Evolutionary conservation across 2,329 filamentous ascomycete genomes (phyloP).

Genomic region (Hypomyces perniciosus): DNA sequence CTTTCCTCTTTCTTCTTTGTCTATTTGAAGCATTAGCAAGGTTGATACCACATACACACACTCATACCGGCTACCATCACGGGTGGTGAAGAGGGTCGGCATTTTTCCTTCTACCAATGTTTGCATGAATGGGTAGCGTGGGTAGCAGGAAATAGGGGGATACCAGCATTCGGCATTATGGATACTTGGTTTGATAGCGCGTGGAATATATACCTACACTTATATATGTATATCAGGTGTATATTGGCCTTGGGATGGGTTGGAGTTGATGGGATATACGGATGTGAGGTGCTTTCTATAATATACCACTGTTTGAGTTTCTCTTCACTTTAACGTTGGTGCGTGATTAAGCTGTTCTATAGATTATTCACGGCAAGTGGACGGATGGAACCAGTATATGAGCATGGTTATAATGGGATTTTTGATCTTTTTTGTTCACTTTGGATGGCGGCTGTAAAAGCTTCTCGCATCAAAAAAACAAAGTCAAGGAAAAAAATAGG

Average conservation of each 20-base stretch:
- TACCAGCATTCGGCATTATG: background rate
- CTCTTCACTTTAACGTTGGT: background rate
- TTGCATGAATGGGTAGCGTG: background rate
- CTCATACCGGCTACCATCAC: background rate
- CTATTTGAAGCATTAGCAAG: conserved; percentile 5
- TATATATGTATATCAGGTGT: background rate
- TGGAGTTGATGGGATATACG: background rate
- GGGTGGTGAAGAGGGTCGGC: background rate
- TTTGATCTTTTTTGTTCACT: conserved; percentile 16
- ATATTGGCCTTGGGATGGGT: background rate
- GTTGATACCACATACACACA: conserved; percentile 4
- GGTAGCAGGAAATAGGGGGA: background rate
- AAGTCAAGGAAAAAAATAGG: conserved; percentile 27
- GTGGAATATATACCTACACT: background rate
- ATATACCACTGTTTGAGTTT: too few species aligned
- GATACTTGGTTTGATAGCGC: background rate
- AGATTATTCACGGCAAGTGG: background rate
- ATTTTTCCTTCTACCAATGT: background rate
- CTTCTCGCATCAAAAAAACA: conserved; percentile 18
- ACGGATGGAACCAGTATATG: background rate
- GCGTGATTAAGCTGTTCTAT: background rate
- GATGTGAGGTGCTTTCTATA: background rate
- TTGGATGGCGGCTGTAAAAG: conserved; percentile 19
- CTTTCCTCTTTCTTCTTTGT: background rate
- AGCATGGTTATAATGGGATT: conserved; percentile 1